A percentile compares a stretch with the other conserved stretches of the same genome.
phyloP scores from a whole-genome alignment of 2,329 filamentous ascomycete genomes.

The Alternaria hordeiaustralica region DNA sequence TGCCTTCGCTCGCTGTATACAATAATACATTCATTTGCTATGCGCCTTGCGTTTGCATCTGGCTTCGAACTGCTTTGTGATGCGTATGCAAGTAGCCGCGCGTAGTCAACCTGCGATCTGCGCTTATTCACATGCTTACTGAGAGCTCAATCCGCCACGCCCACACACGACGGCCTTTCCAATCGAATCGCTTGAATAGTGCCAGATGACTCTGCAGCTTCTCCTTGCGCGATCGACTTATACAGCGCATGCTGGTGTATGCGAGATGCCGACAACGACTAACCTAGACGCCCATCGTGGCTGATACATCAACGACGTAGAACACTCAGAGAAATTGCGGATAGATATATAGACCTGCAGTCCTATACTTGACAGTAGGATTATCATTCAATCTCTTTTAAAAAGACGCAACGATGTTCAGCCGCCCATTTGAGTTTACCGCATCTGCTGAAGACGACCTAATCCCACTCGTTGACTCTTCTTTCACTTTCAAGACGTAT shows the following conservation, averaged over 20 bases:
- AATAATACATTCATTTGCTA: background rate
- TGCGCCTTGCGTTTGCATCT: background rate
- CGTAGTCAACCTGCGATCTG: background rate
- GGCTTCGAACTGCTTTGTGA: background rate
- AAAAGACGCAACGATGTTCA: background rate
- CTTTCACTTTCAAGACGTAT: background rate
- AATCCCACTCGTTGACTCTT: background rate
- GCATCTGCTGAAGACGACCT: background rate
- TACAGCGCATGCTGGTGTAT: too few relatives aligned
- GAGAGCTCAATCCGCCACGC: background rate
- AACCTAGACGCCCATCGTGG: background rate
- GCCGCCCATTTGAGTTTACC: background rate
- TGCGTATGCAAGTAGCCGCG: background rate
- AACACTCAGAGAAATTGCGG: background rate
- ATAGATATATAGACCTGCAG: background rate
- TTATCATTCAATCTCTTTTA: background rate
- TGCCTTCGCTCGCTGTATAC: background rate
- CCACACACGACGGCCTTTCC: background rate
- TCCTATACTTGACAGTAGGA: background rate
- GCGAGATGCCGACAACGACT: background rate
- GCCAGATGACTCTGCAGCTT: background rate
- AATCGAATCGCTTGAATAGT: background rate
- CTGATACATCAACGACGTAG: background rate
- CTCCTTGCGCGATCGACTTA: background rate
- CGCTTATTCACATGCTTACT: constrained; percentile 16